Evolutionary conservation across 164 flowering plant species (phyloP).

Genomic region (Sextonia rubra): DNA sequence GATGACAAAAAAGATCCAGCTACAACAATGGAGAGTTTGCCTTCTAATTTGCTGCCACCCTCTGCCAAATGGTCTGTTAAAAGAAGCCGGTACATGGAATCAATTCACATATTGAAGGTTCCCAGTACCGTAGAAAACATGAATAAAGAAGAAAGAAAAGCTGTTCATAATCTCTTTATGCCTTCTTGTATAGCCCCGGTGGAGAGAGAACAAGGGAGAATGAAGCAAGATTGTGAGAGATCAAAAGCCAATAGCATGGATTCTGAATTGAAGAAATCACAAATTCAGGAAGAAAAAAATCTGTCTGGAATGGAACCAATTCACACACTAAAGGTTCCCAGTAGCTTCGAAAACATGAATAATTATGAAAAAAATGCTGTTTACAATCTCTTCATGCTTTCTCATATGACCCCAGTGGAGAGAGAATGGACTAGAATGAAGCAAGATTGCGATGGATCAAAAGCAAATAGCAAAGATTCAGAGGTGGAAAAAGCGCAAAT

Average conservation of each 20-base stretch:
- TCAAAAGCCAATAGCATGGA: too few relatives aligned
- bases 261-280: too few relatives aligned
- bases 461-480: neutral
- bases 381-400: slow-evolving; percentile 23
- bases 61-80: slow-evolving; percentile 30
- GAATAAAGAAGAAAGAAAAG: too few relatives aligned
- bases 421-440: slow-evolving; percentile 3
- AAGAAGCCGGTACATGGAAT: slow-evolving; percentile 32
- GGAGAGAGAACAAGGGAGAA: too few relatives aligned
- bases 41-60: neutral
- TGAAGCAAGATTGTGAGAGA: too few relatives aligned
- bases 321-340: neutral
- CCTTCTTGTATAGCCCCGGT: too few relatives aligned
- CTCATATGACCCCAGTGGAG: slow-evolving; percentile 7
- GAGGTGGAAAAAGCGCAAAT: neutral
- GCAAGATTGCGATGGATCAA: neutral
- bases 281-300: too few relatives aligned
- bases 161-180: too few relatives aligned
- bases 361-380: slow-evolving; percentile 8
- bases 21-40: neutral
- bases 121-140: too few relatives aligned
- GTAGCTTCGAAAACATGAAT: too few relatives aligned
- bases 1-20: slow-evolving; percentile 15
- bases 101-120: too few relatives aligned
- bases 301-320: too few relatives aligned